Base-by-base conservation (phyloP, 441 rosid genomes). In the Cnidoscolus chayamansa region DNA sequence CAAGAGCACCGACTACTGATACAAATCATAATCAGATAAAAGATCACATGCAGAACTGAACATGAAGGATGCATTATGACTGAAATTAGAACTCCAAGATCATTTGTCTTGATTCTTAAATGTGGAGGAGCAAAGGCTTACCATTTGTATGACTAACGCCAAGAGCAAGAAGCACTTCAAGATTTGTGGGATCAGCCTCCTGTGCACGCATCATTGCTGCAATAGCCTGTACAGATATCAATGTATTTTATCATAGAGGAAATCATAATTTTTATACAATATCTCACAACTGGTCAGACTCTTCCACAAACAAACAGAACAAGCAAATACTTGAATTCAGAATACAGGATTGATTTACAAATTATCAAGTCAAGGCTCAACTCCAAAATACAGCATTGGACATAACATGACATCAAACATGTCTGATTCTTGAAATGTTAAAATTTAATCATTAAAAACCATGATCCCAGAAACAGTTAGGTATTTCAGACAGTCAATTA, bases 91-190 rank as follows among this genome's bases (percentile, higher is more conserved):
- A 65, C 10, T 37, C 32, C 12, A 67, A 62, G 66, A 13, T 49
- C n/a, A 11, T 51, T 20, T 53, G 40, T 35, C 45, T 40, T 30
- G 37, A 48, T 49, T 48, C 54, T 48, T 40, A 47, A 74, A 31
- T 30, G 16, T 7, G 20, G 49, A 76, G 53, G 9, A 68, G 40
- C 40, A 70, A 70, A 59, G 60, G 88, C 95, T 82, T 59, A 93
- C 99, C 99, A 76, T 95, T 95, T 73, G 99, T 95, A 83, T 95
- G 98, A 79, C 98, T 93, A 78, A 95, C 98, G 66, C 99, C 99
- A 81, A 95, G 97, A 11, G 99, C 91, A 83, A 95, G 98, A 84
- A 95, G 98, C 77, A 94, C 98, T 84, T 94, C 97, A 12, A 94
- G 87, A 83, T 94, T 94, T 68, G 90, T 71, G 61, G 97, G 97